phyloP scores from a whole-genome alignment of 495 filamentous ascomycete genomes.

The Neurospora africana region DNA sequence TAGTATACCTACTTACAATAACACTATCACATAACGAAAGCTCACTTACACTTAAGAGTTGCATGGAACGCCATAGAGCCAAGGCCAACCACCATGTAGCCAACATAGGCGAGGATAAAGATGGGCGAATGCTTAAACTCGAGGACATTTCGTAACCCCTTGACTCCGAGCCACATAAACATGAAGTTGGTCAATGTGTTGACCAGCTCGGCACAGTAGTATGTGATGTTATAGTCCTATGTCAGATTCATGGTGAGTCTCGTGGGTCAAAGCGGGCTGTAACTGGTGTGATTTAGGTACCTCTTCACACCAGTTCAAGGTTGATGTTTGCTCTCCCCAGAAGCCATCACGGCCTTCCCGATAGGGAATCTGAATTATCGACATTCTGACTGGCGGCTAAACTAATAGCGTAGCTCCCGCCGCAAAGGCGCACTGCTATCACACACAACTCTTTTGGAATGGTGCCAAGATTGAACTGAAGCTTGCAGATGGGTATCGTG shows the following conservation, averaged over 20 bases:
- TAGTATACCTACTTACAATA: constrained; percentile 42
- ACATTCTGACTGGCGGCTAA: not conserved
- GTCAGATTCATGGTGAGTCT: not conserved
- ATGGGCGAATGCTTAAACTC: constrained; percentile 61
- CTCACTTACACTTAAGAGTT: constrained; percentile 61
- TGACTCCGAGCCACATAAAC: constrained; percentile 63
- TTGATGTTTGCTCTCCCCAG: constrained; percentile 82
- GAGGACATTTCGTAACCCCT: constrained; percentile 60
- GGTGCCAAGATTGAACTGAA: not conserved
- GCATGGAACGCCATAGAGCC: constrained; percentile 79
- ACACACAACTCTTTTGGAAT: not conserved
- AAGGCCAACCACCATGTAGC: constrained; percentile 69
- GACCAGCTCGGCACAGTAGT: constrained; percentile 35
- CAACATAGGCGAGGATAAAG: constrained; percentile 59
- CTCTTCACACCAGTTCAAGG: constrained; percentile 92
- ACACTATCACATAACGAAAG: no score
- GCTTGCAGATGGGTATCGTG: not conserved
- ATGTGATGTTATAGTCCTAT: constrained; percentile 40
- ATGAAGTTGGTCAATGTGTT: constrained; percentile 68
- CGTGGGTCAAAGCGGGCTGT: not conserved
- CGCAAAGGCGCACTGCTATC: not conserved
- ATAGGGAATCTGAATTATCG: constrained; percentile 49
- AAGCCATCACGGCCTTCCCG: constrained; percentile 56
- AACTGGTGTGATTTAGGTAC: constrained; percentile 28
- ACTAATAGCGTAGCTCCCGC: not conserved